Evolutionary conservation across 75 land plant genomes (phyloP).

Genomic region (Selaginella moellendorffii): DNA sequence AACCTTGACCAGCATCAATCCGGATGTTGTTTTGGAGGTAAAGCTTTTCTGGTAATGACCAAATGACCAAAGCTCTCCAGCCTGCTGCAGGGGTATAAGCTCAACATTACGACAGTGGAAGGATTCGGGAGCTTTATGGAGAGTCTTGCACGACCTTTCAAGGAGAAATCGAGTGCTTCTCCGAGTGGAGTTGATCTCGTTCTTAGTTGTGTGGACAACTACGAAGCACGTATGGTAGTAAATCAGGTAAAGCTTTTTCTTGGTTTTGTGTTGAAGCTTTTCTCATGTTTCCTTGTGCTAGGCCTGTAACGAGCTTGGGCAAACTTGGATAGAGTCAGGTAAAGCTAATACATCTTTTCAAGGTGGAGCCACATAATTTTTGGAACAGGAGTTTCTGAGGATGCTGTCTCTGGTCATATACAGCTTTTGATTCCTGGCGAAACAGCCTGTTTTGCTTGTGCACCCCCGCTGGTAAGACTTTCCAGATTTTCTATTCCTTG

Average conservation of each 20-base stretch:
- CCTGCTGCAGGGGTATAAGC: conserved; percentile 58
- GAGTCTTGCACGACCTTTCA: conserved; percentile 43
- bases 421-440: conserved; percentile 91
- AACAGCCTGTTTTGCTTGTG: conserved; percentile 99
- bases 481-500: background rate
- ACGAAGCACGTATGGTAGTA: conserved; percentile 98
- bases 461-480: conserved; percentile 65
- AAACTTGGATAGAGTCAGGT: conserved; percentile 99
- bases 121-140: conserved; percentile 77
- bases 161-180: too few species aligned
- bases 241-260: conserved; percentile 97
- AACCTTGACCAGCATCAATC: conserved; percentile 75
- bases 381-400: conserved; percentile 82
- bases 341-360: background rate
- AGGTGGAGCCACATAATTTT: background rate
- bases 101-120: conserved; percentile 86
- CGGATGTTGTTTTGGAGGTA: conserved; percentile 92
- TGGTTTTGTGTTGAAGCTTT: too few species aligned
- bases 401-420: conserved; percentile 98
- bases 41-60: background rate
- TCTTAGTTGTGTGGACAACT: conserved; percentile 94
- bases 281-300: too few species aligned
- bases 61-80: background rate
- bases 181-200: conserved; percentile 89
- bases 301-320: conserved; percentile 95